Base-by-base conservation (phyloP, 352 stramenopile species). In the Globisporangium mamillatum region DNA sequence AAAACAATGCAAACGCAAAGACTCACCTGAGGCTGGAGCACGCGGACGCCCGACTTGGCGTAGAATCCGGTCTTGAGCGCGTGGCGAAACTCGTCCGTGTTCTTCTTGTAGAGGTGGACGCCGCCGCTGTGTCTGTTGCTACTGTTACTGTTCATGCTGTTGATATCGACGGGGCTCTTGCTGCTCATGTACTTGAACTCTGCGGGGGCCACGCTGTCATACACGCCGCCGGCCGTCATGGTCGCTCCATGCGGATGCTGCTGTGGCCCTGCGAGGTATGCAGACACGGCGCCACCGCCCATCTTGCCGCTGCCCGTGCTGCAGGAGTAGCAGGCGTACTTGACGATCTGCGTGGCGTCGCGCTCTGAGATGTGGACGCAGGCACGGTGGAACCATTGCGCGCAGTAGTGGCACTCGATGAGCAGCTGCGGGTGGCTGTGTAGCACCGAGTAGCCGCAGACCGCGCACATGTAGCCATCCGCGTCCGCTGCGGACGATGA, bases 391-490 rank as follows among this genome's bases (percentile, higher is more conserved):
- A 80, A 84, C 79, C 79, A 87, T n/a, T 74, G 71, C 7, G 70
- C 66, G 67, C 79, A 87, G 70, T 80, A 82, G 54, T 83, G 77
- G 60, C 79, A 87, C 57, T 87, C 79, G 65, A 87, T 66, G 27
- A 84, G 71, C 55, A 83, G 76, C 74, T 78, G 68, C 52, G 66
- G 66, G 38, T 66, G 59, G 41, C 60, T 66, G 22, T 59, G 36
- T 7, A 67, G 60, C 52, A 71, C 66, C 27, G 60, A 66, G 52
- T 71, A 67, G 60, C 66, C 66, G 54, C 66, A 71, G 44, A 60
- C 58, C 24, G 57, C 20, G 58, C 65, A 70, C 57, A 66, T 61
- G 58, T 70, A 70, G 14, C 65, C 65, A 52, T 66, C 65, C 27
- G 61, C 36, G 44, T 56, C 59, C 29, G 34, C 44, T 34, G 18